phyloP scores from a whole-genome alignment of 2,329 filamentous ascomycete species.

The Colletotrichum australisinense region DNA sequence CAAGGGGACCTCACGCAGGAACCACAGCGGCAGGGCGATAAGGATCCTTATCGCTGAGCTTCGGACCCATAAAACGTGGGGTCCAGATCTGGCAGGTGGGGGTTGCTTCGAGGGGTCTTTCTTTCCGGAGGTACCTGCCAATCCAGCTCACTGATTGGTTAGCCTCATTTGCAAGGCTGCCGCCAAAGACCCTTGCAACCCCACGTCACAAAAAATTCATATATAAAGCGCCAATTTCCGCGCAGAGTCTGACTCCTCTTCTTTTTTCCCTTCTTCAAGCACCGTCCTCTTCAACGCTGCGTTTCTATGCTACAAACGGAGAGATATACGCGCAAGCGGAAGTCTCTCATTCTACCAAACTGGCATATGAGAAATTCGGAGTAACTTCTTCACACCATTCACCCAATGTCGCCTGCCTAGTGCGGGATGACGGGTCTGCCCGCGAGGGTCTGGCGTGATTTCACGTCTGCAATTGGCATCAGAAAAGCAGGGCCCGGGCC shows the following conservation, averaged over 20 bases:
- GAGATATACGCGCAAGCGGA: slow-evolving; percentile 48
- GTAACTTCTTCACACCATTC: slow-evolving; percentile 79
- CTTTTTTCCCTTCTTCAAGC: slow-evolving; percentile 63
- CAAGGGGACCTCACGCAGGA: background rate
- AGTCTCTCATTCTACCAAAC: slow-evolving; percentile 40
- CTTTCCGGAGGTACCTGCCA: background rate
- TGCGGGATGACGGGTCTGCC: slow-evolving; percentile 70
- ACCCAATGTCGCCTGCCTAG: slow-evolving; percentile 56
- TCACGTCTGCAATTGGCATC: slow-evolving; percentile 89
- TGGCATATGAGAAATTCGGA: slow-evolving; percentile 99
- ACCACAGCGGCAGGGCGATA: slow-evolving; percentile 9
- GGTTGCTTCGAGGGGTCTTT: slow-evolving; percentile 16
- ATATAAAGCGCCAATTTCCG: slow-evolving; percentile 20
- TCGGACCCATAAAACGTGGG: background rate
- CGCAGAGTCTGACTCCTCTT: background rate
- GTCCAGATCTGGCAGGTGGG: slow-evolving; percentile 32
- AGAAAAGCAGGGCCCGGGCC: slow-evolving; percentile 80
- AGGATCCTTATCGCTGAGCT: slow-evolving; percentile 23
- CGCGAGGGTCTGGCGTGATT: slow-evolving; percentile 87
- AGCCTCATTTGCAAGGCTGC: slow-evolving; percentile 36
- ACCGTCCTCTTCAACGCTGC: slow-evolving; percentile 91
- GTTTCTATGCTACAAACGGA: slow-evolving; percentile 94
- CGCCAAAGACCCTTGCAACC: slow-evolving; percentile 24
- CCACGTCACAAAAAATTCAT: slow-evolving; percentile 25
- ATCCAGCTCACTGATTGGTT: slow-evolving; percentile 22